phyloP scores from a whole-genome alignment of 2,329 filamentous ascomycete genomes.

The Coniella vitis region DNA sequence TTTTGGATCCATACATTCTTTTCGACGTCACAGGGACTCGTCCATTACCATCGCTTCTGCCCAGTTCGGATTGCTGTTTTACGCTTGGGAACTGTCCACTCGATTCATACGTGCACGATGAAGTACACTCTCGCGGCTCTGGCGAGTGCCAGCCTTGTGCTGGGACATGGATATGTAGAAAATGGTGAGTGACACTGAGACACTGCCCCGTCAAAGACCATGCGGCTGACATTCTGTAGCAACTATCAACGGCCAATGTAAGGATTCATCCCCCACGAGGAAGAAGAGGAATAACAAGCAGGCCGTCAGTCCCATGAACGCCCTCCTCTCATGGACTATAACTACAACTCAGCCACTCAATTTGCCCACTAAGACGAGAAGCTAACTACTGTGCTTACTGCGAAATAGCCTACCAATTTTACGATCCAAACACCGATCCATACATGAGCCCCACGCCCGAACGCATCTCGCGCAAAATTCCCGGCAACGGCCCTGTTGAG shows the following conservation, averaged over 20 bases:
- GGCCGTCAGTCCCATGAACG: too few relatives aligned
- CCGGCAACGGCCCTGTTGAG: not conserved
- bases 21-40: not conserved
- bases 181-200: not conserved
- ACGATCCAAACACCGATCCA: not conserved
- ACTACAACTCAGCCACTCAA: too few relatives aligned
- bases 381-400: too few relatives aligned
- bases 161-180: constrained; percentile 2
- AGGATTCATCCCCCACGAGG: not conserved
- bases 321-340: too few relatives aligned
- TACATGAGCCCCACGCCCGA: constrained; percentile 10
- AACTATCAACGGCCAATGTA: not conserved
- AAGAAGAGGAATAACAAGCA: not conserved
- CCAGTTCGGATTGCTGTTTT: not conserved
- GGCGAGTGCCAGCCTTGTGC: not conserved
- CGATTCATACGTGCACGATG: not conserved
- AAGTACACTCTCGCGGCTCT: not conserved
- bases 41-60: too few relatives aligned
- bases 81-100: not conserved
- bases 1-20: not conserved
- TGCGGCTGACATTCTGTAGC: not conserved
- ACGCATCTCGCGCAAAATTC: not conserved
- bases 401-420: not conserved
- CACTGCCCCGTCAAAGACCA: not conserved
- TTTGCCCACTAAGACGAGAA: too few relatives aligned